Conservation (phyloP, 1,139 yeast species). For the Debaryomyces robertsiae region DNA sequence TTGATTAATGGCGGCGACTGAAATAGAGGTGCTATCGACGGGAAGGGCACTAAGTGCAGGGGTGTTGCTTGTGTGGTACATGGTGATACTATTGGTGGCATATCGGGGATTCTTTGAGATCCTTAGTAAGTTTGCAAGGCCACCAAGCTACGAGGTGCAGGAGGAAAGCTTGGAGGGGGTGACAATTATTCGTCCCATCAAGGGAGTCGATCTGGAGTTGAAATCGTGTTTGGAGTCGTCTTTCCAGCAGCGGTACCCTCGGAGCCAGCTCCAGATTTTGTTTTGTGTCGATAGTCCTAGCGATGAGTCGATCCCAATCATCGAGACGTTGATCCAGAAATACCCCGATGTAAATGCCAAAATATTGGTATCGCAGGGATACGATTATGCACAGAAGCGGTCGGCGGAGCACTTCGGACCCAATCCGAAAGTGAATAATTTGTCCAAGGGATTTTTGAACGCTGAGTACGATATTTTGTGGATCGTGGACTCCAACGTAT, state of each 20-base stretch:
- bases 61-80: conserved; percentile 43
- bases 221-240: conserved; percentile 68
- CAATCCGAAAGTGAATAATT: conserved; percentile 85
- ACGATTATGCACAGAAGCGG: conserved; percentile 25
- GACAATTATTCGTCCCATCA: conserved; percentile 77
- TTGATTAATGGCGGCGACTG: not conserved
- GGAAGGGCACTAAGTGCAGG: conserved; percentile 14
- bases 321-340: conserved; percentile 48
- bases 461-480: conserved; percentile 78
- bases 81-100: conserved; percentile 46
- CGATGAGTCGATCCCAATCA: conserved; percentile 70
- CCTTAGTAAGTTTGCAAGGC: conserved; percentile 34
- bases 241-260: conserved; percentile 68
- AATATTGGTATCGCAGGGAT: conserved; percentile 51
- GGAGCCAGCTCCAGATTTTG: conserved; percentile 60
- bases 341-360: conserved; percentile 64
- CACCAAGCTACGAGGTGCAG: conserved; percentile 21
- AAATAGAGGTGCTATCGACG: conserved; percentile 1
- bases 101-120: conserved; percentile 52
- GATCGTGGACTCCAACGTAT: conserved; percentile 88
- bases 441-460: conserved; percentile 70
- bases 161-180: conserved; percentile 57
- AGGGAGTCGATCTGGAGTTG: conserved; percentile 81
- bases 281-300: conserved; percentile 68
- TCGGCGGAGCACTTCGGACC: conserved; percentile 67